phyloP scores from a whole-genome alignment of 1,139 yeast genomes.

The Taphrina populina region DNA sequence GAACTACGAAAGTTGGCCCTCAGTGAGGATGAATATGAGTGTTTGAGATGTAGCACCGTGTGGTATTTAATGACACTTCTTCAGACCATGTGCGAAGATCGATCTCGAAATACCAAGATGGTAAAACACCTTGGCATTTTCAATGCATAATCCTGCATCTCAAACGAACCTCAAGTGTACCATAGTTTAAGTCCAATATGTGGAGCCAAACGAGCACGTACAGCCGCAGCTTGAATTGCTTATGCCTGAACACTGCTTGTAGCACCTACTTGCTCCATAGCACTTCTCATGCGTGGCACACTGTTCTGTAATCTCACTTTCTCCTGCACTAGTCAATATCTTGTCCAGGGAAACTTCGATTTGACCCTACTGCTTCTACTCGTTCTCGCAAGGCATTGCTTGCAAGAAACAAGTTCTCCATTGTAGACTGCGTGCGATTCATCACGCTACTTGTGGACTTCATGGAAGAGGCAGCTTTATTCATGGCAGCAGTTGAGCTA shows the following conservation, averaged over 20 bases:
- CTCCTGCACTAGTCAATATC: not conserved
- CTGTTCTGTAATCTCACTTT: slow-evolving; percentile 6
- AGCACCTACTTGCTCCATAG: slow-evolving; percentile 3
- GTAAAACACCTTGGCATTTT: no score
- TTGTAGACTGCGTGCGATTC: not conserved
- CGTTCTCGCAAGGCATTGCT: slow-evolving; percentile 18
- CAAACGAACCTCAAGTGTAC: no score
- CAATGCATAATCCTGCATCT: no score
- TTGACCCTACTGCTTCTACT: slow-evolving; percentile 17
- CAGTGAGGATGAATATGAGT: slow-evolving; percentile 84
- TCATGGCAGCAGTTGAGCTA: not conserved
- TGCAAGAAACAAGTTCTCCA: slow-evolving; percentile 5
- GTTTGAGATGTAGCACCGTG: slow-evolving; percentile 48
- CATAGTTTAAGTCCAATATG: no score
- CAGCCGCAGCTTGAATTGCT: no score
- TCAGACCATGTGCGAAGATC: no score
- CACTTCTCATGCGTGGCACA: slow-evolving; percentile 16
- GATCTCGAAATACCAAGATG: no score
- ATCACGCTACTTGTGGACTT: not conserved
- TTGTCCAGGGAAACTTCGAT: not conserved
- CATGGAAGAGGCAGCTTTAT: not conserved
- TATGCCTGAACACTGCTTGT: no score
- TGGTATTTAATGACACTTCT: no score
- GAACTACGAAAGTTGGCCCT: slow-evolving; percentile 76
- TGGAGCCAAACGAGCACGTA: no score